Evolutionary conservation across 2,329 filamentous ascomycete genomes (phyloP), one percentile per base, ranked within the genome.

Genomic region (Endothia cerciana): DNA sequence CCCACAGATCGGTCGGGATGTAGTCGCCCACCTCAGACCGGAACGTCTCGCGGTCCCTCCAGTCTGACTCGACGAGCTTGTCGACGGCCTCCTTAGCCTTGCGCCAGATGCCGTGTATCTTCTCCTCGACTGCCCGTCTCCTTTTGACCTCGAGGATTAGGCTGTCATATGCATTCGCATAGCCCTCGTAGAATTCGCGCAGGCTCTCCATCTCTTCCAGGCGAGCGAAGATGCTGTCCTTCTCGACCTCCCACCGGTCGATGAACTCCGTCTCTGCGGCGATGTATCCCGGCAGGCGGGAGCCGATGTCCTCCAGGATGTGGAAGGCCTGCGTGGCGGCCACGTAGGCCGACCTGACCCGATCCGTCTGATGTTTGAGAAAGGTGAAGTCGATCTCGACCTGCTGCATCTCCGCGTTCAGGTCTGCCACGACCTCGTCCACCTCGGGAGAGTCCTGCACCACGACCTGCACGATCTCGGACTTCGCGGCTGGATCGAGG

Each of bases 1-100:
- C 89, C 93, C 93, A 97, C 28, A 97, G 87, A 75, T 97, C 93
- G 0, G 90, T 89, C 0, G 95, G 95, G 13, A 99, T 78, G 74
- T 89, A 97, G 69, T 96, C 92, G 8, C 93, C 94, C 15, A 95
- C 89, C 53, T 97, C 91, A 36, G 89, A 83, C 41, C 91, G 86
- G 76, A 99, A 98, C 0, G 85, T 81, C 69, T 96, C 91, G 45
- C 95, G 84, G 69, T 93, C 88, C 49, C 82, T 82, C 64, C 86
- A 81, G 75, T 99, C 95, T 15, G 87, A 82, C 15, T 91, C 86
- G 68, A 91, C 87, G 11, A 98, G 81, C 73, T 87, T 88, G 66
- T 94, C 89, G 10, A 97, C 84, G 70, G 89, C 90, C 66, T 90
- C 87, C 74, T 89, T 88, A 0, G 94, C 92, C 72, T 94, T 93